A percentile compares a stretch with the other conserved stretches of the same genome.
phyloP scores from a whole-genome alignment of 23 red algal species.

The Agarophyton chilense region DNA sequence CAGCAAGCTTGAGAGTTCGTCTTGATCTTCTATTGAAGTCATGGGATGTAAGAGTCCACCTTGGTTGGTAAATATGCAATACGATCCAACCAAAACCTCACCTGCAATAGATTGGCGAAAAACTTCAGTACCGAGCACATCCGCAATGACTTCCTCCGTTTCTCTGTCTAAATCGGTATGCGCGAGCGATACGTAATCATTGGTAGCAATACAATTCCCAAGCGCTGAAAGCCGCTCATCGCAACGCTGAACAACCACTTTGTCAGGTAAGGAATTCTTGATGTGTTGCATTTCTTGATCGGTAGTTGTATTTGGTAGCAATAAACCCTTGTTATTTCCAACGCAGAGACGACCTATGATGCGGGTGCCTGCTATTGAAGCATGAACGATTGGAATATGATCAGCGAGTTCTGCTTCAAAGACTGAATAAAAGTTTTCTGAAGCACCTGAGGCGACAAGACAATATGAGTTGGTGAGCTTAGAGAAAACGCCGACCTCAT shows the following conservation, averaged over 20 bases:
- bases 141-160: conserved; percentile 90
- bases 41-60: conserved; percentile 95
- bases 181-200: conserved; percentile 92
- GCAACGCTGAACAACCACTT: conserved; percentile 82
- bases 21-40: conserved; percentile 89
- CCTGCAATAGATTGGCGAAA: conserved; percentile 96
- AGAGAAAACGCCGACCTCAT: conserved; percentile 93
- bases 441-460: conserved; percentile 84
- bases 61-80: conserved; percentile 96
- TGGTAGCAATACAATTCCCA: conserved; percentile 91
- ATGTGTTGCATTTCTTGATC: conserved; percentile 98
- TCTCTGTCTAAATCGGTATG: conserved; percentile 92
- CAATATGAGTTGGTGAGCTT: conserved; percentile 90
- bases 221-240: conserved; percentile 90
- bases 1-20: conserved; percentile 88
- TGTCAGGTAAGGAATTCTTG: conserved; percentile 87
- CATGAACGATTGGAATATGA: conserved; percentile 95
- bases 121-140: conserved; percentile 87
- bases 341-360: conserved; percentile 85
- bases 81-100: conserved; percentile 90
- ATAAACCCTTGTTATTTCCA: conserved; percentile 90
- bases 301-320: conserved; percentile 86
- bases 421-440: conserved; percentile 97
- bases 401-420: conserved; percentile 98
- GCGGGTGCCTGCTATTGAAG: conserved; percentile 87